Base-by-base conservation (phyloP, 2,329 filamentous ascomycete genomes). In the Aspergillus udagawae region DNA sequence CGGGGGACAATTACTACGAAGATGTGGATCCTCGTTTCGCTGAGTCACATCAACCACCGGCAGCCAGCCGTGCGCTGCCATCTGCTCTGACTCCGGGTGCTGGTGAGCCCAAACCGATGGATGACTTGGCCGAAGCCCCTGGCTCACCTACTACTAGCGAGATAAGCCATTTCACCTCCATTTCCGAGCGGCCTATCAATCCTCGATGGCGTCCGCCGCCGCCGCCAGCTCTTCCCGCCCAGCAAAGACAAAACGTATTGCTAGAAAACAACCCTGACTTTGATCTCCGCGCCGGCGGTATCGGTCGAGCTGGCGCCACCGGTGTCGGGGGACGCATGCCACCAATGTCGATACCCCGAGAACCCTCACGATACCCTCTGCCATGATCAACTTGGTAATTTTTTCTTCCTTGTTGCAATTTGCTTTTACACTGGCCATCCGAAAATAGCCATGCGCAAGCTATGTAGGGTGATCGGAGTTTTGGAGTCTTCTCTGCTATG, bases 11-110 rank as follows among this genome's bases (percentile, higher is more conserved):
- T 60, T 97, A 97, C 75, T 96, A 95, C 70, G 94, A 97, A 80
- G 93, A 97, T 71, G 86, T 96, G 12, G 92, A 96, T 63, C 92
- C 93, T 48, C 89, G 87, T 56, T 97, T 97, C 68, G 89, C 86
- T 56, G 61, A 66, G 47, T 65, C 63, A 25, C 67, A 69, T 54
- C 69, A 72, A 44, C 64, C 68, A 51, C 63, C 61, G 57, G 63
- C 52, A 60, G 63, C 56, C 57, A 66, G 62, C 61, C 62, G 59
- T 41, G 66, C 59, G 45, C 60, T 73, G 53, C 75, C 71, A n/a
- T 60, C 73, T 42, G 67, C 70, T 51, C 63, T 78, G 52, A 73
- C 71, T 8, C 74, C 77, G 45, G 76, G 75, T 59, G 58, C 65
- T 67, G 72, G 72, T 73, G 67, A 71, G 69, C 73, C 76, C 57